A percentile compares a stretch with the other conserved stretches of the same genome.
Conservation (phyloP, 2,329 filamentous ascomycete species). For the Ceratocystis papillata region DNA sequence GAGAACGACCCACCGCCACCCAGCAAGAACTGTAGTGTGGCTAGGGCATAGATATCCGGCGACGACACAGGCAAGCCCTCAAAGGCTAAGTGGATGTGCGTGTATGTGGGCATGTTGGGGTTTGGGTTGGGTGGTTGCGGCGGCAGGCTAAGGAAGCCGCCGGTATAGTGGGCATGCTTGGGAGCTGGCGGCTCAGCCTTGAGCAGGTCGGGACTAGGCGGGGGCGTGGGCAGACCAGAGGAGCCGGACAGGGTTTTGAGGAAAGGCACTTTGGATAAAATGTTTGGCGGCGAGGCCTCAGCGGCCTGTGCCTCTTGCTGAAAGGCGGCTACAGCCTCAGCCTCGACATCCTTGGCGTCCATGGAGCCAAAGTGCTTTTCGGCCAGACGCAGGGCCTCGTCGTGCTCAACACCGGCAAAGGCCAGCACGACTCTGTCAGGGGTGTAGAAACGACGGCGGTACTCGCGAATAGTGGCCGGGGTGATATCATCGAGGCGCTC, state of each 20-base stretch:
- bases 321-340: slow-evolving; percentile 31
- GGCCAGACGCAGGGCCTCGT: slow-evolving; percentile 64
- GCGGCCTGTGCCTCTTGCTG: slow-evolving; percentile 44
- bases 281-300: slow-evolving; percentile 46
- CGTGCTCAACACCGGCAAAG: slow-evolving; percentile 82
- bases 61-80: slow-evolving; percentile 86
- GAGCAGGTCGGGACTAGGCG: slow-evolving; percentile 29
- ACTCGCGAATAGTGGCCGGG: slow-evolving; percentile 60
- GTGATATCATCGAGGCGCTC: slow-evolving; percentile 70
- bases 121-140: slow-evolving; percentile 66
- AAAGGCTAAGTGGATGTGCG: slow-evolving; percentile 90
- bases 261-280: slow-evolving; percentile 78
- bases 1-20: slow-evolving; percentile 95
- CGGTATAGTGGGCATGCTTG: slow-evolving; percentile 64
- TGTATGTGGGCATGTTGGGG: slow-evolving; percentile 67
- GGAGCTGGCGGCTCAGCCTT: slow-evolving; percentile 48
- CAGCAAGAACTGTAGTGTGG: slow-evolving; percentile 87
- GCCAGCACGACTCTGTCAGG: slow-evolving; percentile 90
- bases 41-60: slow-evolving; percentile 89
- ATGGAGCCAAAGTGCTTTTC: slow-evolving; percentile 89
- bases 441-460: slow-evolving; percentile 71
- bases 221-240: slow-evolving; percentile 38
- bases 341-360: slow-evolving; percentile 37
- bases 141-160: slow-evolving; percentile 80
- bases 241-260: slow-evolving; percentile 80